A percentile compares a stretch with the other conserved stretches of the same genome.
Conservation (phyloP, 1,284 basidiomycete genomes). For the Taiwanofungus camphoratus region DNA sequence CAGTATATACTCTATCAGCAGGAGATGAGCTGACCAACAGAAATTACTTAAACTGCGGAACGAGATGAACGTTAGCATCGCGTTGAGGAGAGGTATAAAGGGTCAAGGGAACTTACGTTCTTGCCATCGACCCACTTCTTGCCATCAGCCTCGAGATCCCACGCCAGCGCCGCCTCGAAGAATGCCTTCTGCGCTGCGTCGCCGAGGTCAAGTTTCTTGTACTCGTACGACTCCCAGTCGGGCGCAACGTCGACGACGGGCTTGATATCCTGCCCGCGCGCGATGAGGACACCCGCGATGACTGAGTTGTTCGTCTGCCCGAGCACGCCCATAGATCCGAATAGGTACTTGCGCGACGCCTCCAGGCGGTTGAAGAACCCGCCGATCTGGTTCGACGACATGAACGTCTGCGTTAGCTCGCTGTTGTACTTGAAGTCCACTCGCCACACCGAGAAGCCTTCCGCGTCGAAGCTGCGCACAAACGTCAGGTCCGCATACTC, state of each 20-base stretch:
- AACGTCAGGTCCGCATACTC: conserved; percentile 12
- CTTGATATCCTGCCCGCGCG: conserved; percentile 69
- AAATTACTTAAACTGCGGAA: conserved; percentile 30
- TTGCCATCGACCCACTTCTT: conserved; percentile 87
- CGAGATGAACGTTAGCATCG: conserved; percentile 4
- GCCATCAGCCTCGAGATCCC: conserved; percentile 83
- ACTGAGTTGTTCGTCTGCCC: conserved; percentile 73
- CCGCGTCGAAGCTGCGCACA: conserved; percentile 74
- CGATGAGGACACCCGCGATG: conserved; percentile 79
- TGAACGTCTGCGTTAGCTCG: conserved; percentile 90
- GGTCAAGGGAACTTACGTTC: conserved; percentile 45
- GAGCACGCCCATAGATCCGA: conserved; percentile 89
- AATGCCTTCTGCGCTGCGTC: conserved; percentile 76
- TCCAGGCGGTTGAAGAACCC: conserved; percentile 98
- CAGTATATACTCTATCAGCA: conserved; percentile 16
- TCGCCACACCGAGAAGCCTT: conserved; percentile 90
- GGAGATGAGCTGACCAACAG: conserved; percentile 7
- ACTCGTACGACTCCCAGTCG: conserved; percentile 89
- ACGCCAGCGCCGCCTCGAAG: conserved; percentile 87
- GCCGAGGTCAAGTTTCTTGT: conserved; percentile 64
- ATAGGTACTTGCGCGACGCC: conserved; percentile 92
- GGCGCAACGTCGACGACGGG: conserved; percentile 82
- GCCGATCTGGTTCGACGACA: conserved; percentile 86
- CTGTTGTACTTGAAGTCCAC: conserved; percentile 97
- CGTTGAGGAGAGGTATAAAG: conserved; percentile 3